Conservation (phyloP, 306 rosid genomes). For the Leucaena leucocephala region DNA sequence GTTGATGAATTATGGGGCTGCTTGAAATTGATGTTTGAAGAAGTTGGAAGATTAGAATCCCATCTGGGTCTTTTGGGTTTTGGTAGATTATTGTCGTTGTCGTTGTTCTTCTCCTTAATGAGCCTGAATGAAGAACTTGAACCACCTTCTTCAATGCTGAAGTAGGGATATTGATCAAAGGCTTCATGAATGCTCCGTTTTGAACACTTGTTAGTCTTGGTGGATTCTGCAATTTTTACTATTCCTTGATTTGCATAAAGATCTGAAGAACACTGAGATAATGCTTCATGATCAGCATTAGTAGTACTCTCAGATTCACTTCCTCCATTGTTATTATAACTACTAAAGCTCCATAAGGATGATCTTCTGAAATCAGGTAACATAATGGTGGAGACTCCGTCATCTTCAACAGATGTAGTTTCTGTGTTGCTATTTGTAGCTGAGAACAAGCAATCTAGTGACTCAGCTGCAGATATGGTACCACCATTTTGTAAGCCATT, state of each 20-base stretch:
- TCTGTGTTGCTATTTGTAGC: slow-evolving; percentile 46
- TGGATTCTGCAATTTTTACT: slow-evolving; percentile 18
- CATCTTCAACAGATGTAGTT: slow-evolving; percentile 41
- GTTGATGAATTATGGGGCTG: slow-evolving; percentile 61
- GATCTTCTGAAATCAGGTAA: slow-evolving; percentile 58
- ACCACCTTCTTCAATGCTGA: slow-evolving; percentile 57
- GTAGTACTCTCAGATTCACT: slow-evolving; percentile 54
- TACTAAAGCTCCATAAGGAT: slow-evolving; percentile 57
- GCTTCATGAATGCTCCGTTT: slow-evolving; percentile 53
- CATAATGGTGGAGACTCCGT: slow-evolving; percentile 60
- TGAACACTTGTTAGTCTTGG: slow-evolving; percentile 36
- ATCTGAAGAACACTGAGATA: slow-evolving; percentile 54
- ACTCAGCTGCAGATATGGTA: slow-evolving; percentile 39
- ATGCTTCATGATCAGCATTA: slow-evolving; percentile 43
- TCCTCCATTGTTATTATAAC: slow-evolving; percentile 33
- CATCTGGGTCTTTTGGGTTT: slow-evolving; percentile 72
- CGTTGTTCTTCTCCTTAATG: slow-evolving; percentile 45
- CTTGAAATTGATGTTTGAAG: slow-evolving; percentile 86
- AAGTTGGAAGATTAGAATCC: slow-evolving; percentile 53
- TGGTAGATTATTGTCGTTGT: slow-evolving; percentile 27
- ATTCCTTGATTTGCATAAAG: slow-evolving; percentile 28
- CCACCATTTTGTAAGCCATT: slow-evolving; percentile 33
- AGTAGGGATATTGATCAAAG: slow-evolving; percentile 34
- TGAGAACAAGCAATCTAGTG: slow-evolving; percentile 51
- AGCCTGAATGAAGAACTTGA: slow-evolving; percentile 49